Conservation (phyloP, 2,329 filamentous ascomycete species). For the Bipolaris cookei region DNA sequence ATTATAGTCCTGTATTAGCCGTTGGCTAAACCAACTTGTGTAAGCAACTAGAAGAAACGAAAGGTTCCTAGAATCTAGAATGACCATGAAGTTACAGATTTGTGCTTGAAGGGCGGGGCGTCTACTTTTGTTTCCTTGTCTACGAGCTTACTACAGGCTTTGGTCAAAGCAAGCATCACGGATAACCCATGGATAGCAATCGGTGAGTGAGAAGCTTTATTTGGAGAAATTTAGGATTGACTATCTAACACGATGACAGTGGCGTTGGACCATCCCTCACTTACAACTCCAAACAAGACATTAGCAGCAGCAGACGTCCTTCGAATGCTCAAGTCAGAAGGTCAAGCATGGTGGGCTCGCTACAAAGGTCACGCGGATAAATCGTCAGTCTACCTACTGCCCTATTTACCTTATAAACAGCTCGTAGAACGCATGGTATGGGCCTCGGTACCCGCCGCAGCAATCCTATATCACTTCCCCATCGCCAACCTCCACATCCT, state of each 20-base stretch:
- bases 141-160: conserved; percentile 9
- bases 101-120: conserved; percentile 6
- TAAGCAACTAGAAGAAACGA: neutral
- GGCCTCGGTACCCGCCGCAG: neutral
- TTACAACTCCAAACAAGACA: neutral
- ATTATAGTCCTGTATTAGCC: too few species aligned
- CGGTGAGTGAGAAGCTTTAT: neutral
- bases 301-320: neutral
- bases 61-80: too few species aligned
- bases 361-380: conserved; percentile 13
- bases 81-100: neutral
- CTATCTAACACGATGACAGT: neutral
- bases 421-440: conserved; percentile 1
- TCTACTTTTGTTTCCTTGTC: conserved; percentile 14
- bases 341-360: neutral
- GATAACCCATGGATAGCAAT: conserved; percentile 5
- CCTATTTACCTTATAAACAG: neutral
- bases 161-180: conserved; percentile 13
- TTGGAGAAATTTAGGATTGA: neutral
- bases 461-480: neutral
- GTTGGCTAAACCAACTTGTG: neutral
- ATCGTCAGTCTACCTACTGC: neutral
- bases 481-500: neutral
- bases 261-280: neutral
- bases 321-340: neutral